These are phyloP conservation scores for Phaffia rhodozyma DNA, from an alignment of 1,284 basidiomycete genomes.

Conservation along the genomic window DNA sequence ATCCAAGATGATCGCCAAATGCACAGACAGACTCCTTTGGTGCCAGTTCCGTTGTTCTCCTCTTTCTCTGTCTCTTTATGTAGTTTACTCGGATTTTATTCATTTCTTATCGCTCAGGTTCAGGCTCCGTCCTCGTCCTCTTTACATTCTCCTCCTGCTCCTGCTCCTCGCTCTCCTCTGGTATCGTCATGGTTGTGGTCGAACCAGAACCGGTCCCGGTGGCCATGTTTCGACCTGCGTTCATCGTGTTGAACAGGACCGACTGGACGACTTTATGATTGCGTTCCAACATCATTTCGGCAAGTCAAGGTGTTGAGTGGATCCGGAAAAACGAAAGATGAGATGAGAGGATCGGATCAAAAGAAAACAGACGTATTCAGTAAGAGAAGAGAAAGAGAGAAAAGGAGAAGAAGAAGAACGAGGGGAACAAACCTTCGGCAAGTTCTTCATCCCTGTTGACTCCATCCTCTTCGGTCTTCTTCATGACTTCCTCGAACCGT, in stretches of 20 bases:
- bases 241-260: neutral
- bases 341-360: too few species aligned
- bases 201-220: neutral
- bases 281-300: neutral
- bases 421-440: neutral
- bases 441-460: constrained; percentile 20
- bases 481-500: constrained; percentile 31
- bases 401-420: neutral
- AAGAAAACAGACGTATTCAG: neutral
- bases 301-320: neutral
- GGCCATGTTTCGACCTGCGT: too few species aligned
- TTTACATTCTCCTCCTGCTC: too few species aligned
- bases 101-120: too few species aligned
- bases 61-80: too few species aligned
- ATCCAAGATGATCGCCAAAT: too few species aligned
- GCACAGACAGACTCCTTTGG: too few species aligned
- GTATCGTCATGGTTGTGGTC: neutral
- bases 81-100: too few species aligned
- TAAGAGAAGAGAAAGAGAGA: neutral
- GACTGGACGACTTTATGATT: neutral
- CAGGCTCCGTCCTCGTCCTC: too few species aligned
- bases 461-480: constrained; percentile 29
- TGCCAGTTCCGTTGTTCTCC: too few species aligned
- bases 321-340: too few species aligned
- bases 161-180: too few species aligned